phyloP scores from a whole-genome alignment of 2,329 filamentous ascomycete species.

The Trichoderma aggressivum region DNA sequence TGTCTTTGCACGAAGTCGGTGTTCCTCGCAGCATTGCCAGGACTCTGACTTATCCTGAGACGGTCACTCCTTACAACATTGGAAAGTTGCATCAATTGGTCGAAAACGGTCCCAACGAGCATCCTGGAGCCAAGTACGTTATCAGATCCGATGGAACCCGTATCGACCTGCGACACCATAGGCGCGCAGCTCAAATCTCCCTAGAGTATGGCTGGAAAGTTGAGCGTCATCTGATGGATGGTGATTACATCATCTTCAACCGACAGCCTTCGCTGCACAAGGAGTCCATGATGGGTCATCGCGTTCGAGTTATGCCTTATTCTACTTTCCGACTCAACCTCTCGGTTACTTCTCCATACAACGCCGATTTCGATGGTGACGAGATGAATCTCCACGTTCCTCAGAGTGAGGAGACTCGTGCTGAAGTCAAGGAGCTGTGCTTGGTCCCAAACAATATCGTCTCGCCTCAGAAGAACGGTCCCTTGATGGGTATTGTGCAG shows the following conservation, averaged over 20 bases:
- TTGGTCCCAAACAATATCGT: conserved; percentile 99
- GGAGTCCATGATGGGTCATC: conserved; percentile 99
- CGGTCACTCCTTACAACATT: conserved; percentile 97
- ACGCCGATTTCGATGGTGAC: conserved; percentile 99
- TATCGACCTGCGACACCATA: conserved; percentile 92
- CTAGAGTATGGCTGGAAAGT: conserved; percentile 98
- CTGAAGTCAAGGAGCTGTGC: conserved; percentile 90
- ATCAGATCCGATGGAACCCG: conserved; percentile 90
- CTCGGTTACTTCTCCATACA: conserved; percentile 97
- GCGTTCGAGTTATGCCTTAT: conserved; percentile 96
- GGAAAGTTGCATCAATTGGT: conserved; percentile 85
- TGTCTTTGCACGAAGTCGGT: conserved; percentile 95
- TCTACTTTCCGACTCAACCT: conserved; percentile 97
- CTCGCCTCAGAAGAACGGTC: conserved; percentile 92
- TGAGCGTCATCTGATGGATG: conserved; percentile 91
- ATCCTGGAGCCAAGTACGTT: conserved; percentile 95
- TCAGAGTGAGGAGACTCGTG: conserved; percentile 92
- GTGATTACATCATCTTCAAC: conserved; percentile 99
- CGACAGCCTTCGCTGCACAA: conserved; percentile 99
- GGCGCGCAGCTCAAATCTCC: conserved; percentile 78
- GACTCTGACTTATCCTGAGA: conserved; percentile 93
- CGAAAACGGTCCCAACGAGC: conserved; percentile 88
- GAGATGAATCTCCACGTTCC: conserved; percentile 99
- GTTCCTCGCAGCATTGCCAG: conserved; percentile 91
- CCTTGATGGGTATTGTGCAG: conserved; percentile 99